phyloP scores from a whole-genome alignment of 768 basidiomycete species.

The Tephrocybe sp. region DNA sequence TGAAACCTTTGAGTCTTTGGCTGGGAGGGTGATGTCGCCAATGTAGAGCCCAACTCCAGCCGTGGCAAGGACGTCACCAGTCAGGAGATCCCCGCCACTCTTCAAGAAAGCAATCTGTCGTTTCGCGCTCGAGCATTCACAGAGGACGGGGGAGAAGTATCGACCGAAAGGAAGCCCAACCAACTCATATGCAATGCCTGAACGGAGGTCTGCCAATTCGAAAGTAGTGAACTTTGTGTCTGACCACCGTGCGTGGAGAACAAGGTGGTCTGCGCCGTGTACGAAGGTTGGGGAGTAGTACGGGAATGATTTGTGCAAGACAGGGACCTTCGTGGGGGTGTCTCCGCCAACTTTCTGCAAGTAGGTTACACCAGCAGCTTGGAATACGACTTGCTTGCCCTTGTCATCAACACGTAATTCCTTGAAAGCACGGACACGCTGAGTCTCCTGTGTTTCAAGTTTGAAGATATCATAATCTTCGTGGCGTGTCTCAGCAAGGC shows the following conservation, averaged over 20 bases:
- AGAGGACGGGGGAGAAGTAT: slow-evolving; percentile 61
- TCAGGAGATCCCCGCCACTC: slow-evolving; percentile 55
- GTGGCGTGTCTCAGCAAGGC: slow-evolving; percentile 58
- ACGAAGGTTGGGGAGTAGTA: slow-evolving; percentile 75
- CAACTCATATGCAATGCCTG: slow-evolving; percentile 46
- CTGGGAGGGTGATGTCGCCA: slow-evolving; percentile 55
- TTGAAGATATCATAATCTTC: slow-evolving; percentile 49
- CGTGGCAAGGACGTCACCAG: slow-evolving; percentile 66
- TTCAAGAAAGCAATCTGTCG: slow-evolving; percentile 66
- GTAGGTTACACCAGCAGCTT: slow-evolving; percentile 64
- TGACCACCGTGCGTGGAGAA: slow-evolving; percentile 72
- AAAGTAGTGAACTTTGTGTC: slow-evolving; percentile 60
- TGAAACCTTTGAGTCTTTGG: slow-evolving; percentile 17
- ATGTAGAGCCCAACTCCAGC: slow-evolving; percentile 64
- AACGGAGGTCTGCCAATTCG: slow-evolving; percentile 57
- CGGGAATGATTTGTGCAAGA: slow-evolving; percentile 42
- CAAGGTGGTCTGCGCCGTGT: slow-evolving; percentile 43
- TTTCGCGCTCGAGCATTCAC: slow-evolving; percentile 37
- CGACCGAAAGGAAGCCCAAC: slow-evolving; percentile 62
- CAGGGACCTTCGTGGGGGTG: slow-evolving; percentile 41
- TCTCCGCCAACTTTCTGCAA: slow-evolving; percentile 42
- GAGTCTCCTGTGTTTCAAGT: slow-evolving; percentile 52
- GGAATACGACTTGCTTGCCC: slow-evolving; percentile 58
- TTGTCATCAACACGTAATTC: slow-evolving; percentile 56
- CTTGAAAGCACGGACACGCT: slow-evolving; percentile 62